Base-by-base conservation (phyloP, 192 early-diverging fungal genomes). In the Mortierella claussenii region DNA sequence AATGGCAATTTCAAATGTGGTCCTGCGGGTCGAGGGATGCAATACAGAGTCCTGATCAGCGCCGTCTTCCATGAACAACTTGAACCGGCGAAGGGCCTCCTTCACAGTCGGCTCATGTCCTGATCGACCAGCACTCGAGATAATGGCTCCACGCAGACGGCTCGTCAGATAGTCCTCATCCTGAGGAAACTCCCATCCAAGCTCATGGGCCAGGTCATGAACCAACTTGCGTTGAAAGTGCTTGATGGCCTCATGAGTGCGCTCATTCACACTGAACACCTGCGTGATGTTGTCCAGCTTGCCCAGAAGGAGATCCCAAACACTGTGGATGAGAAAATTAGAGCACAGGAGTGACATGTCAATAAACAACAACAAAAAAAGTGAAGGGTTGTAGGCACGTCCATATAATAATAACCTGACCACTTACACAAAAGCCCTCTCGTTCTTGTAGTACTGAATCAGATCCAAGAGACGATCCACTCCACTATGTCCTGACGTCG, bases 141-240 rank as follows among this genome's bases (percentile, higher is more conserved):
- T 83, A 17, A 87, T 86, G 8, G 90, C 83, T 0, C 81, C 80
- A 23, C 97, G 90, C 47, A 95, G 87, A 53, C 91, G 86, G 59
- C 84, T 86, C 40, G 85, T 88, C 24, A 93, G 79, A 68, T 93
- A 90, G 62, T 92, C 90, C 46, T 98, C 96, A 26, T 58, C 80
- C 17, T 80, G 80, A 2, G 84, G 67, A 55, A 88, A 89, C 52
- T 97, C 92, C 88, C 89, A 96, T 27, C 96, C 96, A 21, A 97
- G 80, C 15, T 84, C 64, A 56, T 83, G 64, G 26, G 87, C 91
- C 57, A 96, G 85, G 54, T 84, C 80, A 31, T 90, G 84, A 76
- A 94, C 92, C 52, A 98, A 78, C 23, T 82, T 76, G 71, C 89
- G 88, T 52, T 84, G 82, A 34, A 99, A 84, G 7, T 82, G 78